Percentiles rank a stretch among this genome's conserved stretches.
These are phyloP conservation scores for Aspergillus luchuensis DNA, from an alignment of 2,329 filamentous ascomycete genomes.

Conservation along the genomic window DNA sequence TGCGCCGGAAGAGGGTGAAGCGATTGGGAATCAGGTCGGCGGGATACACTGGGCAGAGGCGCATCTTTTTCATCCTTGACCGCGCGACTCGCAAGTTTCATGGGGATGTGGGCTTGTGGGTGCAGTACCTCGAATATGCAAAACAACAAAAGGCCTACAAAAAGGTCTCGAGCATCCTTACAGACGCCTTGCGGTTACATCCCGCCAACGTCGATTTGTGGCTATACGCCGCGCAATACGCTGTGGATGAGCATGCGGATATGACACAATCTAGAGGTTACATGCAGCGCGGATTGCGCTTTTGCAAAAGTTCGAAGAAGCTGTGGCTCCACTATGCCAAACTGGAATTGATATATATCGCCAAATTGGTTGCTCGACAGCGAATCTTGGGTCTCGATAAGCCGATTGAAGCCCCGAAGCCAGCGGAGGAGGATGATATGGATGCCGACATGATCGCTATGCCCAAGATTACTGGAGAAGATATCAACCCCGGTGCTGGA, in stretches of 20 bases:
- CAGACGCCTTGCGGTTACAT: conserved; percentile 76
- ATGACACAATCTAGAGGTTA: conserved; percentile 82
- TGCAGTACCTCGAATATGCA: conserved; percentile 84
- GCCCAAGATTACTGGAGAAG: conserved; percentile 63
- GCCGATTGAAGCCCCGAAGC: conserved; percentile 40
- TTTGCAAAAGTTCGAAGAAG: conserved; percentile 73
- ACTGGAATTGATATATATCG: conserved; percentile 89
- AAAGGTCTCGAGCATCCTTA: conserved; percentile 62
- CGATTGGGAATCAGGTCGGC: conserved; percentile 75
- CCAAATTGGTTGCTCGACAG: conserved; percentile 74
- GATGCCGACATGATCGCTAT: conserved; percentile 61
- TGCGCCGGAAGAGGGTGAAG: conserved; percentile 80
- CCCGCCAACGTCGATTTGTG: conserved; percentile 81
- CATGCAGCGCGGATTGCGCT: conserved; percentile 86
- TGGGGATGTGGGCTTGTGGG: conserved; percentile 79
- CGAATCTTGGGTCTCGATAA: conserved; percentile 65
- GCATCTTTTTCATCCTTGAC: conserved; percentile 87
- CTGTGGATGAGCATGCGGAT: conserved; percentile 77
- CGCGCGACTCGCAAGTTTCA: conserved; percentile 82
- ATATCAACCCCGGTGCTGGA: conserved; percentile 58
- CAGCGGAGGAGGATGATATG: conserved; percentile 47
- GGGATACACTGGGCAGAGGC: conserved; percentile 72
- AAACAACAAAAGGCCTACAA: conserved; percentile 66
- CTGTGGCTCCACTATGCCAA: conserved; percentile 91
- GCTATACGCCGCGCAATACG: conserved; percentile 77